Evolutionary conservation across 768 basidiomycete species (phyloP), one percentile per base, ranked within the genome.

Genomic region (Pholiota conissans): DNA sequence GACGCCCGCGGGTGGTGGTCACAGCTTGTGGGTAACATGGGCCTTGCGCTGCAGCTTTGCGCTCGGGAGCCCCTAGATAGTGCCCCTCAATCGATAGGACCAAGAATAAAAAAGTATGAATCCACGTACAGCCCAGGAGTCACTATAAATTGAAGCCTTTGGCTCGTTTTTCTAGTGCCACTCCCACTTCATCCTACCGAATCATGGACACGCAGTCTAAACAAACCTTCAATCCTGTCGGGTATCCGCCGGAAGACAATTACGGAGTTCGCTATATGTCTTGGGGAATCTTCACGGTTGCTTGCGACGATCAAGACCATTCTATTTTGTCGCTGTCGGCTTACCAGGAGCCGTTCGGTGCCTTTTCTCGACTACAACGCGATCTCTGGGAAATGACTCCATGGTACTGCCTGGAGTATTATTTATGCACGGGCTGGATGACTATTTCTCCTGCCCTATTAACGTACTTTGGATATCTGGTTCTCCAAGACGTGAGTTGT

Each of bases 281-380:
- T 14, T 69, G 71, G 71, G 75, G 73, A 2, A 74, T 75, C 24
- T 78, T 76, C 57, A 61, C 66, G 18, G 56, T 76, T 42, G 74
- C 71, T 8, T 74, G 72, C 50, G 72, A 69, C 9, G 45, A 46
- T 18, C 32, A 52, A 22, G 0, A 58, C 61, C 28, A 32, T 42
- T 11, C 34, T n/a, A 18, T 30, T 45, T 8, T 28, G 52, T 20
- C 9, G 9, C 22, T 45, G 1, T 24, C 22, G 10, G 7, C n/a
- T 9, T 49, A 53, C 35, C 20, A 40, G 13, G 39, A 40, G 34
- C 32, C 49, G 3, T 34, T 56, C 4, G 61, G 49, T 4, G 57
- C 39, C 28, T 65, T 65, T 20, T 32, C 57, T 20, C 67, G 66
- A 27, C 62, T 74, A 22, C 22, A 71, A 10, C 29, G 18, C 6